A percentile compares a stretch with the other conserved stretches of the same genome.
These are phyloP conservation scores for Russula earlei DNA, from an alignment of 768 basidiomycete genomes.

Conservation along the genomic window DNA sequence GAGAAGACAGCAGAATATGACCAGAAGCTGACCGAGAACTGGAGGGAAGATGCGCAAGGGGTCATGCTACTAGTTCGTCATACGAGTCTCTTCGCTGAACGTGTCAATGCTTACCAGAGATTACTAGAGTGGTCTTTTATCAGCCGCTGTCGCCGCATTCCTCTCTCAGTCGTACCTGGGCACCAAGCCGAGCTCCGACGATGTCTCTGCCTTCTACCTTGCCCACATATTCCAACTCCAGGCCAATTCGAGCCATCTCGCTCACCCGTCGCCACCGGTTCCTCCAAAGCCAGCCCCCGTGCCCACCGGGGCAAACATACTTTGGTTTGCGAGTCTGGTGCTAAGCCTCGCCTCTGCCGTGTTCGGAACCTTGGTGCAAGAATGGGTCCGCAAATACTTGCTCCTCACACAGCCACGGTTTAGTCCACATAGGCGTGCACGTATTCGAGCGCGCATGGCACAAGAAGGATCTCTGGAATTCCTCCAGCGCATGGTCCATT, in stretches of 20 bases:
- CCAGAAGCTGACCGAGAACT: background rate
- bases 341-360: background rate
- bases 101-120: background rate
- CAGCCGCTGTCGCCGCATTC: background rate
- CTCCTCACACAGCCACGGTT: background rate
- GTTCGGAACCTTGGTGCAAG: constrained; percentile 1
- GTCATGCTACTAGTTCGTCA: constrained; percentile 2
- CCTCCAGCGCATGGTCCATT: background rate
- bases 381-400: background rate
- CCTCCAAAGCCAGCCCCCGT: background rate
- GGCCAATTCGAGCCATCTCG: background rate
- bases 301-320: background rate
- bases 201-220: background rate
- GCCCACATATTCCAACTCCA: background rate
- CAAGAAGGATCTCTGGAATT: background rate
- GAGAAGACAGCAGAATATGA: background rate
- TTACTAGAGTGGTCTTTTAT: constrained; percentile 1
- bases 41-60: constrained; percentile 1
- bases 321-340: background rate
- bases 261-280: background rate
- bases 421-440: background rate
- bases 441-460: background rate
- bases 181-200: background rate
- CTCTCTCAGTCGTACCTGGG: background rate
- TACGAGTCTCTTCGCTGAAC: background rate